Evolutionary conservation across 495 filamentous ascomycete species (phyloP), one percentile per base, ranked within the genome.

Genomic region (Penicillium goetzii): DNA sequence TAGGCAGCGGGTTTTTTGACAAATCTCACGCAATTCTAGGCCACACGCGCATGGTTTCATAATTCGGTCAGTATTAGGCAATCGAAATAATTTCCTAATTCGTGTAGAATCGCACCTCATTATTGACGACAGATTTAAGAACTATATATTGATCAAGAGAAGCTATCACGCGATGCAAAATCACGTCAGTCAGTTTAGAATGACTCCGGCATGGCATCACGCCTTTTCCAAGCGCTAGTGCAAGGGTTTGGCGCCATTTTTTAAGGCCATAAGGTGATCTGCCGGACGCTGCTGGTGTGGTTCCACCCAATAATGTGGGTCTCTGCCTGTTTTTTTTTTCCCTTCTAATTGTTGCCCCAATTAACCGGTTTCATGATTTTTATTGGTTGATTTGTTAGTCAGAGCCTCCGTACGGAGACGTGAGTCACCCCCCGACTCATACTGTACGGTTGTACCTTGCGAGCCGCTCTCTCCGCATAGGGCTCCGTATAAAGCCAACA

Each of bases 361-460:
- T 5, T 30, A 23, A 23, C 43, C 19, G 15, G 28, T 19, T 33
- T 30, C 45, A 26, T 50, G 45, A 17, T 17, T 50, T 28, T 50
- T 28, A 53, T 53, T 53, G 50, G 50, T 8, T 17, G 15, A 28
- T 2, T 19, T 12, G 50, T 53, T 53, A 53, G 50, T 53, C 50
- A 53, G 50, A 28, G 30, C 50, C 50, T 53, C 50, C 50, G 15
- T n/a, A 32, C 17, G 50, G 53, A 38, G 32, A 30, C 26, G 68
- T 72, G 68, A 72, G 58, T 72, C 68, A 70, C 70, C 36, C 23
- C 40, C 14, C 52, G 30, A 51, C 59, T 56, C 43, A 53, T 52
- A n/a, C n/a, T n/a, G n/a, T n/a, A n/a, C n/a, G n/a, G n/a, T n/a
- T n/a, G n/a, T n/a, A 19, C 21, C 32, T 36, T 40, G 36, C 14